Conservation (phyloP, 2,329 filamentous ascomycete species). For the Pyricularia sp. region DNA sequence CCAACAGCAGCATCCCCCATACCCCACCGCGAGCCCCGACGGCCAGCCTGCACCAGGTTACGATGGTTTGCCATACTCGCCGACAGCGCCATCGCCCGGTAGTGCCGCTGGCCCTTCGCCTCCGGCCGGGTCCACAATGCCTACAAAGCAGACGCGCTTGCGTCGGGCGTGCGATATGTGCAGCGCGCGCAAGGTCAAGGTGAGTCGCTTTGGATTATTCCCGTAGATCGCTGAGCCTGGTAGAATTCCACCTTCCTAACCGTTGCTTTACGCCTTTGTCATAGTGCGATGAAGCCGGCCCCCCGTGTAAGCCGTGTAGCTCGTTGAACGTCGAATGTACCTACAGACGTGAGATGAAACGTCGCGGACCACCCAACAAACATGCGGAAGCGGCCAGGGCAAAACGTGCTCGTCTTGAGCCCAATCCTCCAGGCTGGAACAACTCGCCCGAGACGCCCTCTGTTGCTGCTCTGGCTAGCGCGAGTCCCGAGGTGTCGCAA, state of each 20-base stretch:
- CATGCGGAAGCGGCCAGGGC: constrained; percentile 46
- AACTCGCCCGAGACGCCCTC: background rate
- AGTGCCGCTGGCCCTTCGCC: background rate
- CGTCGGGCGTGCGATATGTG: constrained; percentile 53
- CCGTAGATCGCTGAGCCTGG: background rate
- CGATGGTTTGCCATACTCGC: background rate
- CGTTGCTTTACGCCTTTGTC: background rate
- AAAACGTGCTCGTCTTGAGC: constrained; percentile 34
- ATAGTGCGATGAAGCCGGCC: constrained; percentile 42
- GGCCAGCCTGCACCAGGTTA: background rate
- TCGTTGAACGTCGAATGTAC: constrained; percentile 51
- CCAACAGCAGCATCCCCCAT: background rate
- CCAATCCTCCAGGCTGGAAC: constrained; percentile 1
- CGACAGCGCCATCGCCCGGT: background rate
- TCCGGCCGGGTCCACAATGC: background rate
- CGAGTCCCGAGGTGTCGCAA: background rate
- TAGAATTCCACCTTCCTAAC: background rate
- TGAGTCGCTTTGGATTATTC: constrained; percentile 11
- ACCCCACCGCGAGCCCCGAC: background rate
- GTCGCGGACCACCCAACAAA: constrained; percentile 50
- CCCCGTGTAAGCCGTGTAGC: constrained; percentile 47
- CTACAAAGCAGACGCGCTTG: constrained; percentile 34
- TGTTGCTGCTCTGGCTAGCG: background rate
- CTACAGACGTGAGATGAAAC: constrained; percentile 46
- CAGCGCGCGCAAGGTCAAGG: constrained; percentile 52